Evolutionary conservation across 345 rosid species (phyloP), one percentile per base, ranked within the genome.

Genomic region (Microcos paniculata): DNA sequence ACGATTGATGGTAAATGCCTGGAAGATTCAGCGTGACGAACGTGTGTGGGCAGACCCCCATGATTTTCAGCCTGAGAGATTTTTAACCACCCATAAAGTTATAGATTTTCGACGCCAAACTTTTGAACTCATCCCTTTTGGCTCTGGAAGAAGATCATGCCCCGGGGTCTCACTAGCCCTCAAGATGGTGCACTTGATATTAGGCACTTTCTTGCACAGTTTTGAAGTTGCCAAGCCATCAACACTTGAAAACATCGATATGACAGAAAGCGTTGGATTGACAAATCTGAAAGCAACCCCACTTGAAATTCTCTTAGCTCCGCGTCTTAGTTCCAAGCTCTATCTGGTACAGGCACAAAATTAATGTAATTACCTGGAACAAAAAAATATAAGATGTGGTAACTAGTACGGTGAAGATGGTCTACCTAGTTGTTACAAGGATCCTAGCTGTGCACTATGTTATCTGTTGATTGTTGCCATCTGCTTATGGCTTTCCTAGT

Each of bases 271-370:
- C 66, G 45, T 38, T 5, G 77, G 85, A 9, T 23, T 85, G 65
- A 78, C 80, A 13, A 80, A 80, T 76, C 19, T 79, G 8, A 88
- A 83, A 81, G 81, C 88, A 4, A 79, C 86, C 67, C 83, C 87
- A 3, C 80, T 85, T 52, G 79, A 87, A 68, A 81, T 84, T 76
- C 46, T 80, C 24, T 33, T 83, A 49, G 55, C 49, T 3, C 88
- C 84, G 1, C 63, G 87, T 76, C 83, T 77, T 18, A 40, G 63
- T 74, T 19, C 70, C 19, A 31, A 70, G 52, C 63, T 82, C 18
- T 80, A 78, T 70, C 9, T 9, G 49, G 4, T 11, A 11, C 21
- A 40, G 9, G 19, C 19, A 18, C 26, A 33, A 13, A 62, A 55
- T 55, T 21, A 11, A 26, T 12, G 24, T 12, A 57, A 24, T 57